Conservation (phyloP, 2,329 filamentous ascomycete species). For the Polychaeton citri region DNA sequence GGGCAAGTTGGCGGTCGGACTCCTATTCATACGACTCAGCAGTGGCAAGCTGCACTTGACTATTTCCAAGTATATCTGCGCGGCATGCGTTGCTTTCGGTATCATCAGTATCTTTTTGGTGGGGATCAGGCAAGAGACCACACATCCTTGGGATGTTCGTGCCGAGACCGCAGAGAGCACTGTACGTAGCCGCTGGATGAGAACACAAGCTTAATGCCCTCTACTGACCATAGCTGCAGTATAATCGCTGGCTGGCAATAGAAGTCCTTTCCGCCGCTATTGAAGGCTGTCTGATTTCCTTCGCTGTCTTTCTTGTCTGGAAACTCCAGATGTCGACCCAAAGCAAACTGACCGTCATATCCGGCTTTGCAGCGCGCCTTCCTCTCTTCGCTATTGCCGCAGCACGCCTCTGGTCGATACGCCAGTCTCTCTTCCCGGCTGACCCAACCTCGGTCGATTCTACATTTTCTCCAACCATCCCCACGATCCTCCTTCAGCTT, state of each 20-base stretch:
- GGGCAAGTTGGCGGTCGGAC: slow-evolving; percentile 8
- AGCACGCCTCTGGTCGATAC: too few relatives aligned
- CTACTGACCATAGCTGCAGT: too few relatives aligned
- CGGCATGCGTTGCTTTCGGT: too few relatives aligned
- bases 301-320: too few relatives aligned
- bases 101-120: too few relatives aligned
- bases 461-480: slow-evolving; percentile 6
- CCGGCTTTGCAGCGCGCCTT: slow-evolving; percentile 3
- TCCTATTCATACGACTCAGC: slow-evolving; percentile 7
- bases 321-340: slow-evolving; percentile 7
- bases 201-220: too few relatives aligned
- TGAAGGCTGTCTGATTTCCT: too few relatives aligned
- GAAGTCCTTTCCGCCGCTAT: too few relatives aligned
- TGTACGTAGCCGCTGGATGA: slow-evolving; percentile 2
- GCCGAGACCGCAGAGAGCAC: neutral
- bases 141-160: slow-evolving; percentile 3
- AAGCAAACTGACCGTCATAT: slow-evolving; percentile 6
- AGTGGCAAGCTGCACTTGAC: neutral
- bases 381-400: too few relatives aligned
- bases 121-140: slow-evolving; percentile 1
- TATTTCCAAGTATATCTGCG: slow-evolving; percentile 1
- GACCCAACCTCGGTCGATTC: too few relatives aligned
- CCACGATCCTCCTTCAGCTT: slow-evolving; percentile 7
- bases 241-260: too few relatives aligned
- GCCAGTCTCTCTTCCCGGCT: too few relatives aligned